Evolutionary conservation across 148 eudicot species (phyloP), one percentile per base, ranked within the genome.

Genomic region (Euryodendron excelsum): DNA sequence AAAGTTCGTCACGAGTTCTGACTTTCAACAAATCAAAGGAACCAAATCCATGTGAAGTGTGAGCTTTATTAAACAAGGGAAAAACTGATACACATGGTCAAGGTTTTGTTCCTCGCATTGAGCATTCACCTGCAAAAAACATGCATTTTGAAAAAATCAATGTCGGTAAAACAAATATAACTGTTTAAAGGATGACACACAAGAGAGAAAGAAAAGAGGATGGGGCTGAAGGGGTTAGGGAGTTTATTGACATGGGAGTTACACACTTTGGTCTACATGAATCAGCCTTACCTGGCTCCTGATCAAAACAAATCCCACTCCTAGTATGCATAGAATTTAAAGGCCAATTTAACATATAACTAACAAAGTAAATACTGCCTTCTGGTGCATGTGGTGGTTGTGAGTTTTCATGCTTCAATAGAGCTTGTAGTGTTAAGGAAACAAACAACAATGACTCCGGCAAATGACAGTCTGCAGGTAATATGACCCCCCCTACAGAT

Each of bases 101-200:
- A 53, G 76, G 7, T 33, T 28, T 3, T 15, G 39, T 12, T 17
- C 76, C 41, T 11, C 1, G 47, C 62, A 4, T 31, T 0, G 5
- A 34, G 62, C 62, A 73, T 53, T 17, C 48, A 73, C 63, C 76
- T 73, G 63, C 30, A 73, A 73, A 41, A n/a, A 2, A 34, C 45
- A 73, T 10, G 20, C 45, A 73, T 48, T 70, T 33, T 36, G 21
- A 55, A 73, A 33, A 33, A 41, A 34, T 13, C 47, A 34, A 55
- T 21, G 33, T 72, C 18, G 41, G 41, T 21, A 53, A 23, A 37
- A 20, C 23, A 17, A 21, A 27, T 7, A 15, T 3, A 9, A 20
- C 0, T 44, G n/a, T 30, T 30, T 52, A 50, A 27, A 36, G 27
- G 20, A 14, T 15, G 17, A 50, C 6, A 27, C 53, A 12, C 33